Percentiles rank a stretch among this genome's conserved stretches.
These are phyloP conservation scores for Penicillium sp. DNA, from an alignment of 2,329 filamentous ascomycete species.

Conservation along the genomic window DNA sequence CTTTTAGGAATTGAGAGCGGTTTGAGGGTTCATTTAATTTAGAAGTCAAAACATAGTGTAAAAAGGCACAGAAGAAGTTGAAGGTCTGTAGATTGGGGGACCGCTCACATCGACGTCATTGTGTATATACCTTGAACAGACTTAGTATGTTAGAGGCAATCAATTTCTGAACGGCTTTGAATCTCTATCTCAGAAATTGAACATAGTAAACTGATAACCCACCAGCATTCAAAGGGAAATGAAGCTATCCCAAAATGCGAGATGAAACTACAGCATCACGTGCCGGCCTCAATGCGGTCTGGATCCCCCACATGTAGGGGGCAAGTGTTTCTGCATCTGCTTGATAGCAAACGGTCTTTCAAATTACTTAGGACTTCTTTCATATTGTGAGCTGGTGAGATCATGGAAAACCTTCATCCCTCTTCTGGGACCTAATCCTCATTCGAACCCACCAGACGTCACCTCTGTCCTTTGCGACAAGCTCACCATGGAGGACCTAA, in stretches of 20 bases:
- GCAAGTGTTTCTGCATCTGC: slow-evolving; percentile 2
- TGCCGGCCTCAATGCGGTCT: slow-evolving; percentile 4
- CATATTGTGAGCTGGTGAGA: slow-evolving; percentile 11
- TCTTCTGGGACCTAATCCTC: slow-evolving; percentile 18
- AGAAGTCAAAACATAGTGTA: not conserved
- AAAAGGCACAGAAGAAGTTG: not conserved
- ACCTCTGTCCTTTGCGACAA: slow-evolving; percentile 5
- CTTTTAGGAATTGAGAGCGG: not conserved
- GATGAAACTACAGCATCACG: slow-evolving; percentile 4
- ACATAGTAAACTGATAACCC: not conserved
- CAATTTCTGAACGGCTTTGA: not conserved
- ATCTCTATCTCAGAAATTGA: not conserved
- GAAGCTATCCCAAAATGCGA: slow-evolving; percentile 1
- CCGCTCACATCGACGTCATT: slow-evolving; percentile 1
- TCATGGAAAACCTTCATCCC: slow-evolving; percentile 17
- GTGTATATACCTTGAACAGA: not conserved
- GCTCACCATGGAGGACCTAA: slow-evolving; percentile 47
- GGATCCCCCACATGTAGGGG: slow-evolving; percentile 11
- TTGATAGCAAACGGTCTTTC: slow-evolving; percentile 6
- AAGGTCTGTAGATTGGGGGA: not conserved
- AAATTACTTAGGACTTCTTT: slow-evolving; percentile 2
- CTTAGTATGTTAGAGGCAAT: not conserved
- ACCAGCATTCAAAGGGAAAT: not conserved
- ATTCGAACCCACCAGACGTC: slow-evolving; percentile 20
- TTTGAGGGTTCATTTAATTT: not conserved